Percentiles rank a stretch among this genome's conserved stretches.
Conservation (phyloP, 306 rosid genomes). For the Citrullus amarus region DNA sequence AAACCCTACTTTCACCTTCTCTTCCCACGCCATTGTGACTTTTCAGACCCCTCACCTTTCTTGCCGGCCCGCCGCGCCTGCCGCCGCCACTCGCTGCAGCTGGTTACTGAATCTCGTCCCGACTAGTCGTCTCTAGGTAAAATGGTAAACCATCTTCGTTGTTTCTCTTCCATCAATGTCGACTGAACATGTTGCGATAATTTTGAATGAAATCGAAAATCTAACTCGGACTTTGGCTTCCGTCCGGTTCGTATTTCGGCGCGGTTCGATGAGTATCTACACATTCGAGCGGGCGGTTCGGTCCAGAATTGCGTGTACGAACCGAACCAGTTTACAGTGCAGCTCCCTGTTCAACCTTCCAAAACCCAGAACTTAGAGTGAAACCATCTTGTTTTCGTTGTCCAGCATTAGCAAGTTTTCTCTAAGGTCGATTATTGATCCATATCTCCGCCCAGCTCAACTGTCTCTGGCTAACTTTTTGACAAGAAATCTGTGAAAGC, state of each 20-base stretch:
- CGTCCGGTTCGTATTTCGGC: not conserved
- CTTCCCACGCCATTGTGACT: not conserved
- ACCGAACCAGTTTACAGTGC: not conserved
- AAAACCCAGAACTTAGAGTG: not conserved
- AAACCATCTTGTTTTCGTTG: not conserved
- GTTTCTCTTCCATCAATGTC: not conserved
- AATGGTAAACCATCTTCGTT: not conserved
- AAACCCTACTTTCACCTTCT: not conserved
- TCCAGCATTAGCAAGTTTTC: not conserved
- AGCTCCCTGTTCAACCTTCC: not conserved
- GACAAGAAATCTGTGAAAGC: not conserved
- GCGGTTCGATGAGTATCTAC: not conserved
- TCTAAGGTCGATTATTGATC: not conserved
- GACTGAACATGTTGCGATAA: not conserved
- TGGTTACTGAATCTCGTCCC: not conserved
- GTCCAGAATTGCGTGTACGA: not conserved
- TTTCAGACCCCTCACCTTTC: not conserved
- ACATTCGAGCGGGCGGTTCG: not conserved
- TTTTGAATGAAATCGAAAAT: not conserved
- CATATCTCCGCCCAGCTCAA: not conserved
- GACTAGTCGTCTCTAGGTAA: not conserved
- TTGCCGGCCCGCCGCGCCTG: not conserved
- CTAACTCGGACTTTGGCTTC: not conserved
- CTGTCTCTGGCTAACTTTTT: not conserved
- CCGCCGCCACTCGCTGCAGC: not conserved